Percentiles rank a stretch among this genome's conserved stretches.
Evolutionary conservation across 139 green algal genomes (phyloP).

Genomic region (Chlamydomonas urium): DNA sequence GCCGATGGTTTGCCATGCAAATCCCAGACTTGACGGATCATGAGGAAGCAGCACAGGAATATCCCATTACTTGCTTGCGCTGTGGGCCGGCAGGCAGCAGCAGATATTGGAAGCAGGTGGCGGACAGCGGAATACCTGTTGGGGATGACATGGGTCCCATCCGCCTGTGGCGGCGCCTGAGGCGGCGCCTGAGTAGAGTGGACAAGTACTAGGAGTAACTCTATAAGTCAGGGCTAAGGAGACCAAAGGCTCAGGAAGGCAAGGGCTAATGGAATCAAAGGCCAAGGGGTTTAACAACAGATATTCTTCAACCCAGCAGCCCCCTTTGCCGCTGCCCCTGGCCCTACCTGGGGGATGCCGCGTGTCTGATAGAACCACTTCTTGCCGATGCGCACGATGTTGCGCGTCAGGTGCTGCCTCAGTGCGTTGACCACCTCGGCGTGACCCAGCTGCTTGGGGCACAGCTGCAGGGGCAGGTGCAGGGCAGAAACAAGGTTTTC

Average conservation of each 20-base stretch:
- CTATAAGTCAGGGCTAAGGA: not conserved
- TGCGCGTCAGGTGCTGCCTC: conserved; percentile 63
- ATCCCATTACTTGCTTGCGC: too few species aligned
- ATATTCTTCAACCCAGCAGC: not conserved
- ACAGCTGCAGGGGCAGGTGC: not conserved
- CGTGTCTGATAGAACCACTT: conserved; percentile 62
- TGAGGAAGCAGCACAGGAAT: too few species aligned
- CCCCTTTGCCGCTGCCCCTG: not conserved
- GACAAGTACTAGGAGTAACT: not conserved
- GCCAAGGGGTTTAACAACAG: too few species aligned
- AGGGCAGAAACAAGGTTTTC: too few species aligned
- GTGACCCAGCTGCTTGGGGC: not conserved
- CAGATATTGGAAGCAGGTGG: too few species aligned
- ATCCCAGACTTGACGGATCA: not conserved
- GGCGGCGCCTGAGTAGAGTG: not conserved
- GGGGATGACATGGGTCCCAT: too few species aligned
- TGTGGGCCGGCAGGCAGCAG: too few species aligned
- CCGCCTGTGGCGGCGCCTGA: not conserved
- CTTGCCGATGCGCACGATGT: conserved; percentile 64
- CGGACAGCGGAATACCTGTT: too few species aligned
- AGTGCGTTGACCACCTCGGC: conserved; percentile 39
- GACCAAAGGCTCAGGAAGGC: too few species aligned
- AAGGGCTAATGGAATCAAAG: too few species aligned
- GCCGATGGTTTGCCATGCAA: not conserved
- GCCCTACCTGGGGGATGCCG: conserved; percentile 67